These are phyloP conservation scores for Chaetomiaceae sp. DNA, from an alignment of 2,329 filamentous ascomycete genomes.

Conservation along the genomic window DNA sequence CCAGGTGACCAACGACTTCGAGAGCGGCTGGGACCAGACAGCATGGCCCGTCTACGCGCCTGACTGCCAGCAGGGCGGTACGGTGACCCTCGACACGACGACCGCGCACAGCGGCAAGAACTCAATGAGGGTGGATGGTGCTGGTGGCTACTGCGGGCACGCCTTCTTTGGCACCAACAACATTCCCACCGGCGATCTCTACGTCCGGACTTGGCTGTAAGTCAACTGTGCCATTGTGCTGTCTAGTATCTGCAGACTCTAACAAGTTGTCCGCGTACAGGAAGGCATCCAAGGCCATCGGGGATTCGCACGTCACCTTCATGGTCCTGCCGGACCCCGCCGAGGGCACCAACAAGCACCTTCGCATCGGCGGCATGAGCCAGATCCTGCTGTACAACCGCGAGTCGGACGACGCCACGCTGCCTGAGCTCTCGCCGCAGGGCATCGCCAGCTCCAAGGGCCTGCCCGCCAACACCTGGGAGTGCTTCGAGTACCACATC, in stretches of 20 bases:
- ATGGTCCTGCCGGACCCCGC: conserved; percentile 59
- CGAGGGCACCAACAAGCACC: conserved; percentile 52
- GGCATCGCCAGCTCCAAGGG: conserved; percentile 51
- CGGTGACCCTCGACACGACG: conserved; percentile 51
- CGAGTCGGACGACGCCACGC: conserved; percentile 57
- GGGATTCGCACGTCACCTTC: conserved; percentile 55
- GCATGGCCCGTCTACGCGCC: conserved; percentile 55
- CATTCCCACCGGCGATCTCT: conserved; percentile 52
- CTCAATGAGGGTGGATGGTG: conserved; percentile 48
- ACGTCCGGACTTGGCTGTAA: conserved; percentile 53
- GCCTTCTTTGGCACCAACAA: conserved; percentile 57
- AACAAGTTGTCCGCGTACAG: conserved; percentile 30
- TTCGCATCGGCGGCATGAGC: conserved; percentile 57
- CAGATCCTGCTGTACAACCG: conserved; percentile 62
- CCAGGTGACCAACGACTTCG: conserved; percentile 53
- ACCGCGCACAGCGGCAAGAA: conserved; percentile 53
- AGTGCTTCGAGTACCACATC: conserved; percentile 59
- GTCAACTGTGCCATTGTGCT: conserved; percentile 25
- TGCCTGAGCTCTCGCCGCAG: conserved; percentile 55
- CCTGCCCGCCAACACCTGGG: conserved; percentile 47
- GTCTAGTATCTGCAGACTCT: neutral
- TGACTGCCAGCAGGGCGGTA: conserved; percentile 57
- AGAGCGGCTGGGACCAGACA: conserved; percentile 52
- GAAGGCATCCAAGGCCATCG: conserved; percentile 53
- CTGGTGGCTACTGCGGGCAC: conserved; percentile 53